Percentiles rank a stretch among this genome's conserved stretches.
These are phyloP conservation scores for Rhynchospora breviuscula DNA, from an alignment of 176 grass and related monocot species.

Conservation along the genomic window DNA sequence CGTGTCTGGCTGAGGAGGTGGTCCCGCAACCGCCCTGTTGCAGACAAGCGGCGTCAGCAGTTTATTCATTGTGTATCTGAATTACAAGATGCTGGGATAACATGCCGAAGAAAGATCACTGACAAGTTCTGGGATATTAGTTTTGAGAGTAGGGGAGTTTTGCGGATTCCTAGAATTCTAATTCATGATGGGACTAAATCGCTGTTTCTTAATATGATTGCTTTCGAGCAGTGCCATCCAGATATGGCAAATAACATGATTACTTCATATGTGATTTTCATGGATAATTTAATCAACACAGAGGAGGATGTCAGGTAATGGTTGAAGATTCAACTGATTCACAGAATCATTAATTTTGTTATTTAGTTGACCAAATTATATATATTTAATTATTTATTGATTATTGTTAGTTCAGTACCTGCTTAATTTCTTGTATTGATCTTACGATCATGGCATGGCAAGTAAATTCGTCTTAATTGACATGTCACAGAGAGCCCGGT, in stretches of 20 bases:
- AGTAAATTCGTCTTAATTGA: too few relatives aligned
- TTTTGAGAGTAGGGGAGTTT: slow-evolving; percentile 49
- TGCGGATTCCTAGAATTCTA: slow-evolving; percentile 64
- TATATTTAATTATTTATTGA: too few relatives aligned
- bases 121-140: slow-evolving; percentile 88
- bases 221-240: slow-evolving; percentile 75
- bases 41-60: slow-evolving; percentile 67
- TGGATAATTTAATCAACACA: slow-evolving; percentile 92
- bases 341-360: too few relatives aligned
- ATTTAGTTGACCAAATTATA: too few relatives aligned
- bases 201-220: slow-evolving; percentile 83
- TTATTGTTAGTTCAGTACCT: too few relatives aligned
- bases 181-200: slow-evolving; percentile 80
- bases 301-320: slow-evolving; percentile 53
- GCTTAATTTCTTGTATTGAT: too few relatives aligned
- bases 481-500: too few relatives aligned
- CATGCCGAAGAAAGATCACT: slow-evolving; percentile 45
- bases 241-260: slow-evolving; percentile 54
- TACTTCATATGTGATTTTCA: slow-evolving; percentile 94
- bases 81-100: slow-evolving; percentile 53
- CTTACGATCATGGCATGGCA: too few relatives aligned
- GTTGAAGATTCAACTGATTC: too few relatives aligned
- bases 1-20: slow-evolving; percentile 17
- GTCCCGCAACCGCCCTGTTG: slow-evolving; percentile 38
- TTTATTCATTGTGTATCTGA: slow-evolving; percentile 81